Base-by-base conservation (phyloP, 805 yeast genomes). In the Myxozyma nipponensis region DNA sequence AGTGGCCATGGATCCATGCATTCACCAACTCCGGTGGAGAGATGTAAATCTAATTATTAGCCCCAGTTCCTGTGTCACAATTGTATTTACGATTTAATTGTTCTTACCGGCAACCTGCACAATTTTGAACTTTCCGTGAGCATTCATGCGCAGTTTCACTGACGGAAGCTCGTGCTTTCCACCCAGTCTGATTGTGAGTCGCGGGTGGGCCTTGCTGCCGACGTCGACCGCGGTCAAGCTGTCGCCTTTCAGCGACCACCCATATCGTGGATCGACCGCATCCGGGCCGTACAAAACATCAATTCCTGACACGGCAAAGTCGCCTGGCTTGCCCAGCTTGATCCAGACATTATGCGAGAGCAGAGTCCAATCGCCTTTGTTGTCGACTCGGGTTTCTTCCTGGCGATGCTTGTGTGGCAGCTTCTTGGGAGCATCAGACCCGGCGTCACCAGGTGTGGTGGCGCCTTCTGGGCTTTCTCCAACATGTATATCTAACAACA, bases 1-100 rank as follows among this genome's bases (percentile, higher is more conserved):
- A 28, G 46, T 9, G 62, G 62, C 24, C 50, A 57, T 18, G 72
- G 72, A 63, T 90, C 95, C 46, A 84, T 72, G 62, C 98, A 93
- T 42, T 67, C 66, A 13, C 97, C 97, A 47, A 71, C 75, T 4
- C 89, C 90, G 0, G 95, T 84, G n/a, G 93, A 77, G 64, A 85
- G 83, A 68, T 93, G 98, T 49, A 91, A 71, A 66, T 93, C 60
- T 23, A 47, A 18, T 18, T 10, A 17, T 25, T 13, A 28, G 32
- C 32, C 7, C 32, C 32, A 28, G 13, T 9, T 9, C 32, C 32
- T 13, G 32, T 41, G 15, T 6, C 39, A 35, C 6, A 35, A 35
- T 6, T 22, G 26, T 5, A 23, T 15, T 21, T 39, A 21, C 17
- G 28, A 15, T 15, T 21, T 4, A 38, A 39, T 17, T 4, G 3